Conservation (phyloP, 2,329 filamentous ascomycete genomes). For the Aureobasidium musti region DNA sequence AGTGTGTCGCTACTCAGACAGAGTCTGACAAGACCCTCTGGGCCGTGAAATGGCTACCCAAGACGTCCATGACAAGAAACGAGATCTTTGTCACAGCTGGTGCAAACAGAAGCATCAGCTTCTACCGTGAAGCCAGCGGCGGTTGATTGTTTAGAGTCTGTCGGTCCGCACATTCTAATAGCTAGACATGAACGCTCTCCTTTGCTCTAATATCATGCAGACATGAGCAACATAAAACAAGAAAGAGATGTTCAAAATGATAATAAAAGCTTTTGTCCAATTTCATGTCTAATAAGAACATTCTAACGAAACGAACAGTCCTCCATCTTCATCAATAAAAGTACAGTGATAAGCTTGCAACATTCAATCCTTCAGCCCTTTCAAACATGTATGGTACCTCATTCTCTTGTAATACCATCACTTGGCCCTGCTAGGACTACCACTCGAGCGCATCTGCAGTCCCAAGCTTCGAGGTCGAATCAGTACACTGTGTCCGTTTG, state of each 20-base stretch:
- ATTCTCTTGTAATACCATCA: neutral
- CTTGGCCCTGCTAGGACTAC: conserved; percentile 25
- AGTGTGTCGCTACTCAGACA: conserved; percentile 89
- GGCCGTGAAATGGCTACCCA: conserved; percentile 81
- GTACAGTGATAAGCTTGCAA: conserved; percentile 19
- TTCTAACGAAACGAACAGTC: conserved; percentile 19
- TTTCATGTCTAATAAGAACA: conserved; percentile 27
- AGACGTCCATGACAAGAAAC: conserved; percentile 56
- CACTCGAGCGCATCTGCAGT: conserved; percentile 26
- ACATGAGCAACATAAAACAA: neutral
- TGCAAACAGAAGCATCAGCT: conserved; percentile 71
- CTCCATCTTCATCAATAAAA: conserved; percentile 19
- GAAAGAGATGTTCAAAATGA: neutral
- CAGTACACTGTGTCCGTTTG: conserved; percentile 41
- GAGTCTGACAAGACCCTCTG: conserved; percentile 85
- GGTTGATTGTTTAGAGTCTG: conserved; percentile 44
- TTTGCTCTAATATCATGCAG: neutral
- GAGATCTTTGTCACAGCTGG: conserved; percentile 79
- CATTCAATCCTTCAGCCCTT: neutral
- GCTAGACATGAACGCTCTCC: neutral
- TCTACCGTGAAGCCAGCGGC: conserved; percentile 83
- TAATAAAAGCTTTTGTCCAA: conserved; percentile 24
- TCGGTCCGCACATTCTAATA: neutral
- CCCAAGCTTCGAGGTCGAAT: conserved; percentile 35
- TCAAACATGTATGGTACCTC: neutral